Evolutionary conservation across 177 flowering plant species (phyloP), one percentile per base, ranked within the genome.

Genomic region (Vitis hybrid): DNA sequence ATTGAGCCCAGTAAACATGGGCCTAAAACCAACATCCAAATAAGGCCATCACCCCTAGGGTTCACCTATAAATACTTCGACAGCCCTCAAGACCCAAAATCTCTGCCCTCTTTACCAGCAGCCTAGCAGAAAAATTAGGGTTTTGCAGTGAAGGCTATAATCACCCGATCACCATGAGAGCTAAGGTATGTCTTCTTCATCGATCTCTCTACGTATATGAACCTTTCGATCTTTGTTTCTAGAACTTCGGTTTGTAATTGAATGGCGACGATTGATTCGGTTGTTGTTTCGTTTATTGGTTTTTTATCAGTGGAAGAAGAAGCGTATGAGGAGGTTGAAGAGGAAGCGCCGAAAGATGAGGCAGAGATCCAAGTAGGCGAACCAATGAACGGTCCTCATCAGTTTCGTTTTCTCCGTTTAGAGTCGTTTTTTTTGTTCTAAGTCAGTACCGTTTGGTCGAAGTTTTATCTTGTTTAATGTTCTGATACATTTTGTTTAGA

Each of bases 261-360:
- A 0, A 28, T 9, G 22, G 11, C 2, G 15, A 4, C 24, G 14
- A 4, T 13, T 47, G 44, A 9, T 19, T 31, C 28, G 28, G 28
- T 24, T 0, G 1, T 52, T 62, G 14, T 64, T 61, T 31, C 9
- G 4, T 54, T 62, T 59, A 2, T 68, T 68, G 17, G 5, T 20
- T 19, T 60, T 20, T 44, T 49, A 3, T 13, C 82, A 85, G 90
- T 87, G 88, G 90, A 87, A 87, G 88, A 87, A 87, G 90, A 87
- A 87, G 89, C 82, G 89, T 24, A 85, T 87, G 89, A 85, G 90
- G 83, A 83, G 88, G 74, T 77, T 87, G 83, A 87, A 87, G 87
- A 87, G 90, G 84, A 87, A 87, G 86, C 84, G 88, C 70, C 78
- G 87, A 85, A 87, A 85, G 91, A 85, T 85, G 91, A 82, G 89